These are phyloP conservation scores for Diophrys sp. DNA, from an alignment of 73 alveolate genomes.

Conservation along the genomic window DNA sequence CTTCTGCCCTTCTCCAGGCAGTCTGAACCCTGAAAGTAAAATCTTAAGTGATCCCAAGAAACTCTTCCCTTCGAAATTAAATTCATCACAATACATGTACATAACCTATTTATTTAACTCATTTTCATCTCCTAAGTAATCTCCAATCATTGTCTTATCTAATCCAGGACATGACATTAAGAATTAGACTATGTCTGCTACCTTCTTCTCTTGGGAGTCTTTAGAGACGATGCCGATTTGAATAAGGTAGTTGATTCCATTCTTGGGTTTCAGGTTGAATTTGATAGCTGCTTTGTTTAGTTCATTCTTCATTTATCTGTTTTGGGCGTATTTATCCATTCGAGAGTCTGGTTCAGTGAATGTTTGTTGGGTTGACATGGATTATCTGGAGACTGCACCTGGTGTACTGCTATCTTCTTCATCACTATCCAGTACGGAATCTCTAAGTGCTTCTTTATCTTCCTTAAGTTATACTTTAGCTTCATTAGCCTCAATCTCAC, in stretches of 20 bases:
- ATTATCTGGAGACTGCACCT: conserved; percentile 7
- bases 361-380: too few relatives aligned
- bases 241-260: conserved; percentile 83
- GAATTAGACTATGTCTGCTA: conserved; percentile 67
- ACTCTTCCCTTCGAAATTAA: conserved; percentile 76
- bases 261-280: conserved; percentile 92
- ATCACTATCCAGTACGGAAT: conserved; percentile 35
- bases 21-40: conserved; percentile 85
- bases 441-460: conserved; percentile 4
- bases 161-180: conserved; percentile 67
- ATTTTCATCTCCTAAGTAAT: conserved; percentile 86
- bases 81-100: conserved; percentile 75
- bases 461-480: conserved; percentile 9
- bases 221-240: conserved; percentile 61
- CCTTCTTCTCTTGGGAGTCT: conserved; percentile 56
- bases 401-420: conserved; percentile 15
- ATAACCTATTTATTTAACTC: conserved; percentile 85
- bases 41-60: conserved; percentile 86
- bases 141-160: conserved; percentile 89
- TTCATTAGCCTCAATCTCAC: conserved; percentile 2
- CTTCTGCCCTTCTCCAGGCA: conserved; percentile 99
- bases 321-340: conserved; percentile 21
- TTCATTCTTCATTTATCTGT: conserved; percentile 65
- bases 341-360: background rate
- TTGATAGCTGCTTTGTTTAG: conserved; percentile 87